These are phyloP conservation scores for Fraxinus angustifolia DNA, from an alignment of 305 asterid species.

Conservation along the genomic window DNA sequence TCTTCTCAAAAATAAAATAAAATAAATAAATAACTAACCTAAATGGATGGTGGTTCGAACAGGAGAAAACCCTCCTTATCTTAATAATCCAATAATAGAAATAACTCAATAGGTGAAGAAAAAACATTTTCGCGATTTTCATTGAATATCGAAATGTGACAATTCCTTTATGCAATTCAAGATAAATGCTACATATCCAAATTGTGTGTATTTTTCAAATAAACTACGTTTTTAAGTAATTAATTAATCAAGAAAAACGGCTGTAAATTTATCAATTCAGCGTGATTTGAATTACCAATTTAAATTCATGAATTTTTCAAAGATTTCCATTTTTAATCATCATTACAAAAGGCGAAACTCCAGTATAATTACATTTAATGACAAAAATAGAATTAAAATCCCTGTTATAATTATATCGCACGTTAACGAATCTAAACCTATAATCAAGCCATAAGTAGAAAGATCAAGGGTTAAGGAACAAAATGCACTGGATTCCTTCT, in stretches of 20 bases:
- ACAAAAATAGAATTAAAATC: background rate
- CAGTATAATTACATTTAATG: background rate
- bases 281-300: background rate
- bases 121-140: background rate
- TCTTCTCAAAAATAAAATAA: background rate
- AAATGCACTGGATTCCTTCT: background rate
- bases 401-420: background rate
- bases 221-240: background rate
- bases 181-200: background rate
- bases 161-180: background rate
- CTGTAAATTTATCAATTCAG: too few species aligned
- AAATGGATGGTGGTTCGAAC: background rate
- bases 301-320: background rate
- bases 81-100: background rate
- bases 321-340: background rate
- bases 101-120: background rate
- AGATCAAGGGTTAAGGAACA: background rate
- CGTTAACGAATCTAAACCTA: background rate
- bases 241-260: background rate
- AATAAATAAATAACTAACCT: too few species aligned
- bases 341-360: background rate
- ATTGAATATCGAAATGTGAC: background rate
- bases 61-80: background rate
- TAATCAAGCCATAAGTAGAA: background rate
- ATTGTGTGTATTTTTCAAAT: background rate